phyloP scores from a whole-genome alignment of 139 green algal genomes.

The Picochlorum costavermella region DNA sequence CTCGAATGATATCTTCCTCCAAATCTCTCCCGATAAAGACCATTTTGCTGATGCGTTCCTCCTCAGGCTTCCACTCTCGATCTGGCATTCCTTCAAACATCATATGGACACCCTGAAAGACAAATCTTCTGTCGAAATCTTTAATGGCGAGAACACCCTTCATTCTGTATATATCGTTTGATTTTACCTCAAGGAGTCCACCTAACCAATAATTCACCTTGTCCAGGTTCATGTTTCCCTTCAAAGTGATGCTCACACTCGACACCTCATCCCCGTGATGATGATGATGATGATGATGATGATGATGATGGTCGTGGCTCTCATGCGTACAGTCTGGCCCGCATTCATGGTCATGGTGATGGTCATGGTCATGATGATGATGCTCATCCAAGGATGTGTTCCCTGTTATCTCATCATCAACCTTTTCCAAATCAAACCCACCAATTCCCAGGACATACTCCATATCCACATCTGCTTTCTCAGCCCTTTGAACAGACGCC shows the following conservation, averaged over 20 bases:
- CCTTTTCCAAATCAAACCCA: conserved; percentile 84
- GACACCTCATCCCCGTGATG: conserved; percentile 60
- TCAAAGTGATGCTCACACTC: conserved; percentile 63
- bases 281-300: conserved; percentile 30
- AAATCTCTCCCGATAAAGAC: conserved; percentile 80
- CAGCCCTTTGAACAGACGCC: conserved; percentile 43
- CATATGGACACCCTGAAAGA: conserved; percentile 92
- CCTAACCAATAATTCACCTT: conserved; percentile 90
- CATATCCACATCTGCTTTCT: conserved; percentile 54
- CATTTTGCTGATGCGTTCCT: conserved; percentile 62
- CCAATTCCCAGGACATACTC: conserved; percentile 89
- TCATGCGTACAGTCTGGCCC: conserved; percentile 18
- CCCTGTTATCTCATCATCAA: conserved; percentile 63
- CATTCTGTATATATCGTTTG: conserved; percentile 91
- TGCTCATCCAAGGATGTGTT: conserved; percentile 12
- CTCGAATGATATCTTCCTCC: conserved; percentile 30
- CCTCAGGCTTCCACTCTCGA: conserved; percentile 58
- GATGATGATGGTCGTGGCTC: conserved; percentile 20
- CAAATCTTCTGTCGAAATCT: conserved; percentile 62
- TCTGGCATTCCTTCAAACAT: conserved; percentile 87
- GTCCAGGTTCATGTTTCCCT: conserved; percentile 89
- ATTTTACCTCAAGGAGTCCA: conserved; percentile 65
- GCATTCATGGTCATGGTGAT: conserved; percentile 12
- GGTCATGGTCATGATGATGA: conserved; percentile 16
- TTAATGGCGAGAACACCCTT: conserved; percentile 87